Percentiles rank a stretch among this genome's conserved stretches.
phyloP scores from a whole-genome alignment of 768 basidiomycete genomes.

The Floccularia luteovirens region DNA sequence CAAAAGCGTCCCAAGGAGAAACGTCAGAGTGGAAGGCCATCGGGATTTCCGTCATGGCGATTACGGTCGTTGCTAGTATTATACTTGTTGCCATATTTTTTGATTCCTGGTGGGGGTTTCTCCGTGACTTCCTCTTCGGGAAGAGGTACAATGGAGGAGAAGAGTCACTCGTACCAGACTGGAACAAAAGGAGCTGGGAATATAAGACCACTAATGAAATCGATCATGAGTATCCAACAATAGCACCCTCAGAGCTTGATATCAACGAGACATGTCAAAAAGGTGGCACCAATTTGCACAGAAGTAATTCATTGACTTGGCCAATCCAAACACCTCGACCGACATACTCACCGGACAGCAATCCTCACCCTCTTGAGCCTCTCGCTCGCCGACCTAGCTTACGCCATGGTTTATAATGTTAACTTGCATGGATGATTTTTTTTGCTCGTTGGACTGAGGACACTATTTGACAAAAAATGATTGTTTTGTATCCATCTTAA shows the following conservation, averaged over 20 bases:
- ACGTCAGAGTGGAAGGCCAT: constrained; percentile 61
- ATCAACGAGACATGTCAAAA: constrained; percentile 13
- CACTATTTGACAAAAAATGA: too few species aligned
- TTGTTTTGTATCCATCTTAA: too few species aligned
- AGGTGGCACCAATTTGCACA: neutral
- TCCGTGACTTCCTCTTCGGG: constrained; percentile 36
- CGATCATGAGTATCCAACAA: constrained; percentile 39
- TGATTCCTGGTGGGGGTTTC: constrained; percentile 62
- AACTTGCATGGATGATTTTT: too few species aligned
- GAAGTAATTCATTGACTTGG: constrained; percentile 2
- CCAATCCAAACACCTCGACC: constrained; percentile 9
- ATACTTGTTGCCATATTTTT: constrained; percentile 60
- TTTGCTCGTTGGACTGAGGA: too few species aligned
- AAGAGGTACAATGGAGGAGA: constrained; percentile 22
- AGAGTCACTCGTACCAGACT: constrained; percentile 60
- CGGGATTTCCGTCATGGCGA: constrained; percentile 57
- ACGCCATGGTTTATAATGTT: too few species aligned
- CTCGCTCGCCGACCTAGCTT: neutral
- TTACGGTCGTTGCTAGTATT: constrained; percentile 47
- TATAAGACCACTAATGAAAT: constrained; percentile 37
- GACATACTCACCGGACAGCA: constrained; percentile 15
- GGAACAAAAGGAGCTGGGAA: constrained; percentile 56
- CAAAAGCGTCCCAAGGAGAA: constrained; percentile 29
- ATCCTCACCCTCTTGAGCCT: constrained; percentile 22
- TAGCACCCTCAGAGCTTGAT: constrained; percentile 31